Percentiles rank a stretch among this genome's conserved stretches.
Conservation (phyloP, 768 basidiomycete species). For the Pisolithus orientalis region DNA sequence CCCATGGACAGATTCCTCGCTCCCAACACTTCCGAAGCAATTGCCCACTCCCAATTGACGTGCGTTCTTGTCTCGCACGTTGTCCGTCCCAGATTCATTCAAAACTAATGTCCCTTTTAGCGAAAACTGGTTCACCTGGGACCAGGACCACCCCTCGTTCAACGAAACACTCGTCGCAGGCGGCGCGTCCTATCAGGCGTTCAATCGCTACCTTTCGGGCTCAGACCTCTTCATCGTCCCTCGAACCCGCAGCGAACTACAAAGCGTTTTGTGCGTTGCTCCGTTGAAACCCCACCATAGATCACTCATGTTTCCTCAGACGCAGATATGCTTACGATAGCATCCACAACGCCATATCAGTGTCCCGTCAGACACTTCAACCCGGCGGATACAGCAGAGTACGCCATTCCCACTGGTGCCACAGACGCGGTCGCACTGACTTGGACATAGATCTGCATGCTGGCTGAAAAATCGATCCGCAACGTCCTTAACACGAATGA, state of each 20-base stretch:
- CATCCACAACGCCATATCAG: constrained; percentile 75
- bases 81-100: constrained; percentile 11
- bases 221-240: constrained; percentile 69
- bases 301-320: constrained; percentile 31
- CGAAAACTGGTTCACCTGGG: constrained; percentile 65
- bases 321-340: constrained; percentile 72
- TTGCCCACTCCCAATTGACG: constrained; percentile 64
- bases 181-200: constrained; percentile 75
- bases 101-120: constrained; percentile 28
- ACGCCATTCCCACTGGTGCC: constrained; percentile 15
- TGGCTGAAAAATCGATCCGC: constrained; percentile 65
- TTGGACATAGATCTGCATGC: constrained; percentile 52
- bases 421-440: background rate
- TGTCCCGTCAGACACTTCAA: constrained; percentile 56
- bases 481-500: constrained; percentile 65
- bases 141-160: constrained; percentile 60
- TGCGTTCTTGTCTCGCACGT: constrained; percentile 27
- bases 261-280: constrained; percentile 58
- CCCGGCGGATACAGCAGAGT: constrained; percentile 51
- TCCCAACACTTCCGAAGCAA: constrained; percentile 68
- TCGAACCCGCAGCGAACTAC: constrained; percentile 56
- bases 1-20: constrained; percentile 67
- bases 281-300: background rate
- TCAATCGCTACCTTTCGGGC: constrained; percentile 66
- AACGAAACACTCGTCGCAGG: constrained; percentile 71